Evolutionary conservation across 208 protist species (phyloP), one percentile per base, ranked within the genome.

Genomic region (Porcisia deanei): DNA sequence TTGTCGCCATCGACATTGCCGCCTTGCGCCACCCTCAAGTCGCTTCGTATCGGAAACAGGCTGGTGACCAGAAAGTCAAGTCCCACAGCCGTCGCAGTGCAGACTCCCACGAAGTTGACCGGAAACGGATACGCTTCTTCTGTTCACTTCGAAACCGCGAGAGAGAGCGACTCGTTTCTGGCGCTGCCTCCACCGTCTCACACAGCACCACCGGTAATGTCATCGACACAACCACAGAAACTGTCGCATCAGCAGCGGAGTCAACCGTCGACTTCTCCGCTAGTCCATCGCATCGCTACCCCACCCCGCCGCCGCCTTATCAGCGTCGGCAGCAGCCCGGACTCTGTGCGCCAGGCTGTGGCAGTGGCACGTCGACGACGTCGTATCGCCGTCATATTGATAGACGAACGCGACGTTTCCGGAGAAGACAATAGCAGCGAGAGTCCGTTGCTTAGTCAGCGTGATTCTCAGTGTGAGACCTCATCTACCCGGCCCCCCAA

Each of bases 331-430:
- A 60, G 65, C 20, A 77, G 75, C 59, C 37, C 47, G 10, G 71
- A 45, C 20, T 41, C 74, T 37, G n/a, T 70, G 39, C 73, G 77
- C 34, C 72, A 82, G 66, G 77, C 77, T 7, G 72, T 82, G 30
- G 79, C 79, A 6, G 71, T 77, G 37, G 79, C 73, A 10, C 79
- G 68, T 7, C 73, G 73, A 8, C 67, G 68, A 12, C 73, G 72
- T 12, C 79, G 79, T 9, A 45, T 83, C 7, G 79, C 79, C 4
- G 58, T 83, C 25, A 70, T 83, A 20, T 39, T 83, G 20, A 71
- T 83, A 53, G 79, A 83, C 14, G 79, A 83, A 43, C 55, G 79
- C 16, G 73, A 83, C 37, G 8, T 70, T 9, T 37, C 54, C 22
- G 34, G 34, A 12, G 61, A 34, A 6, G 60, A 57, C 14, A 65